A percentile compares a stretch with the other conserved stretches of the same genome.
These are phyloP conservation scores for Tanacetum coccineum DNA, from an alignment of 129 eudicot species.

Conservation along the genomic window DNA sequence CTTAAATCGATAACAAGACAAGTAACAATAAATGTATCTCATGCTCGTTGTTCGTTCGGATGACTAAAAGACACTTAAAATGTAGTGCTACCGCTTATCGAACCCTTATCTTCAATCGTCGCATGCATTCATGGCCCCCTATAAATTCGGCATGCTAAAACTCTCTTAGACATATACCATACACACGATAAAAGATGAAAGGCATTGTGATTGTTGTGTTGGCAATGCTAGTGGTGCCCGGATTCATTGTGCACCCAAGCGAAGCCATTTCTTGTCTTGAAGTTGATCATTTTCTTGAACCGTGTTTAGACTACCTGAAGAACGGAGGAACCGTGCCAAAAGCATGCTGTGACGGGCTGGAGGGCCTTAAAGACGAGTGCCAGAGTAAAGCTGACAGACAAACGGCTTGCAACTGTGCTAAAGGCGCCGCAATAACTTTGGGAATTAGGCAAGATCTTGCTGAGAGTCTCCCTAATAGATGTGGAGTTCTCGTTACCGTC, in stretches of 20 bases:
- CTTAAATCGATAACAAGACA: constrained; percentile 19
- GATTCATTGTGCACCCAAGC: constrained; percentile 23
- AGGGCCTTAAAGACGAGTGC: constrained; percentile 15
- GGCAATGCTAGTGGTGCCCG: constrained; percentile 19
- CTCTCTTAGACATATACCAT: background rate
- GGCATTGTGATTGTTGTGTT: constrained; percentile 14
- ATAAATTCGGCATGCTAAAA: constrained; percentile 18
- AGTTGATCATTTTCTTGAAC: constrained; percentile 12
- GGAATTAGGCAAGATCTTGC: constrained; percentile 14
- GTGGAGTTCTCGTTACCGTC: constrained; percentile 13
- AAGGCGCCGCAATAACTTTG: constrained; percentile 19
- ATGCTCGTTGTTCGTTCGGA: constrained; percentile 6
- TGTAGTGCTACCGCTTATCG: background rate
- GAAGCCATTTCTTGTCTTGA: constrained; percentile 27
- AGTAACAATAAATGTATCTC: background rate
- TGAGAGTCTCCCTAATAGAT: constrained; percentile 15
- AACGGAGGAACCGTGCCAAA: constrained; percentile 3
- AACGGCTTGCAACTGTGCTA: constrained; percentile 24
- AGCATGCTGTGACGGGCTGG: constrained; percentile 22
- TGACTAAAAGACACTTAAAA: constrained; percentile 18
- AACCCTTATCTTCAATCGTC: constrained; percentile 17
- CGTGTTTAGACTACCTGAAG: constrained; percentile 22
- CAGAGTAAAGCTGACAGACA: constrained; percentile 16
- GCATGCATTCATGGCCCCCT: background rate
- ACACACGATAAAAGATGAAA: constrained; percentile 21